Evolutionary conservation across 495 filamentous ascomycete genomes (phyloP).

Genomic region (Annulohypoxylon nitens): DNA sequence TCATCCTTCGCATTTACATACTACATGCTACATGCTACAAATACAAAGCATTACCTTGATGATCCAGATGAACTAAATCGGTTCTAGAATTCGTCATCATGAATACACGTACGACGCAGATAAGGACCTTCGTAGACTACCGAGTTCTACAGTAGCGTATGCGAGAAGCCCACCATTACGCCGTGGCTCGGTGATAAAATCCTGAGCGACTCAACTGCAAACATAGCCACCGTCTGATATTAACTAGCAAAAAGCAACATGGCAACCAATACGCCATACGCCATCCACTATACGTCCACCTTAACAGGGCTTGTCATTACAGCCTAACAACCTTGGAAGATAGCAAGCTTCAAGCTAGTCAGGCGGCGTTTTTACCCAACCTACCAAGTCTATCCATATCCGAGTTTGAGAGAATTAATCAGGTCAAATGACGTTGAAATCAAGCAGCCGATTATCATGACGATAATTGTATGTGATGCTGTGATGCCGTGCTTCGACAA

Average conservation of each 20-base stretch:
- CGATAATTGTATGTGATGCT: slow-evolving; percentile 16
- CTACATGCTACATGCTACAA: neutral
- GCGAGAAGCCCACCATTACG: slow-evolving; percentile 16
- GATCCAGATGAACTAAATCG: slow-evolving; percentile 1
- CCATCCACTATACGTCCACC: neutral
- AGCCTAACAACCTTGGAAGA: neutral
- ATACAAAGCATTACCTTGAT: slow-evolving; percentile 3
- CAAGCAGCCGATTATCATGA: slow-evolving; percentile 9
- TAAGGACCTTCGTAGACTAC: slow-evolving; percentile 21
- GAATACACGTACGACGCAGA: slow-evolving; percentile 28
- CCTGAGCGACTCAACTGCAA: slow-evolving; percentile 19
- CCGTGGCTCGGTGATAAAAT: slow-evolving; percentile 25
- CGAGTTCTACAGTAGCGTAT: slow-evolving; percentile 38
- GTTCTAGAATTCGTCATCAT: slow-evolving; percentile 16
- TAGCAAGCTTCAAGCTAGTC: slow-evolving; percentile 4
- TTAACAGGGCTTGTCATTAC: slow-evolving; percentile 4
- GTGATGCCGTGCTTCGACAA: slow-evolving; percentile 14
- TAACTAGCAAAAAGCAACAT: slow-evolving; percentile 25
- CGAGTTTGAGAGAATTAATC: neutral
- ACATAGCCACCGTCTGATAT: slow-evolving; percentile 26
- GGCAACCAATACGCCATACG: slow-evolving; percentile 6
- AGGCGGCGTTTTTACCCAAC: slow-evolving; percentile 1
- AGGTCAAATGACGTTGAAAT: slow-evolving; percentile 6
- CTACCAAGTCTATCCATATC: neutral
- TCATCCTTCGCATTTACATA: neutral